Conservation (phyloP, 306 rosid genomes). For the Styphnolobium japonicum region DNA sequence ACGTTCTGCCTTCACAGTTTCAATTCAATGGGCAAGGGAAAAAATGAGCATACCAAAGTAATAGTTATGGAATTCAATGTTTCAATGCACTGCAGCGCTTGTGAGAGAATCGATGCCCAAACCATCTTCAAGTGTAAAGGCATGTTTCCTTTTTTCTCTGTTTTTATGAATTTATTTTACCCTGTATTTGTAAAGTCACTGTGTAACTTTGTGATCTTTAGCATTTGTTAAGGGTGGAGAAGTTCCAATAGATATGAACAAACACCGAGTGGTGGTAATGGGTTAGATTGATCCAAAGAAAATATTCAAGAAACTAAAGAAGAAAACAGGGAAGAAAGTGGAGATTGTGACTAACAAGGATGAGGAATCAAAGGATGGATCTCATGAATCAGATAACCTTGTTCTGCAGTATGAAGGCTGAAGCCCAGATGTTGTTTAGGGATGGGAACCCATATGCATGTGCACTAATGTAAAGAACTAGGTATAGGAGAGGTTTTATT, state of each 20-base stretch:
- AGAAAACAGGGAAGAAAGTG: constrained; percentile 64
- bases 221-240: constrained; percentile 64
- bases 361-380: background rate
- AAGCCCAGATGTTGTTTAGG: constrained; percentile 52
- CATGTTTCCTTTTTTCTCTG: background rate
- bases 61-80: constrained; percentile 52
- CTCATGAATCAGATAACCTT: background rate
- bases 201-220: background rate
- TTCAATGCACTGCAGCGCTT: constrained; percentile 79
- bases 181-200: background rate
- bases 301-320: constrained; percentile 64
- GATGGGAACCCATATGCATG: constrained; percentile 89
- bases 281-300: constrained; percentile 65
- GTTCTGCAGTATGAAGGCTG: constrained; percentile 33
- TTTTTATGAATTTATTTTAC: background rate
- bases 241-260: constrained; percentile 64
- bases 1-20: background rate
- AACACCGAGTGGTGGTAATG: constrained; percentile 52
- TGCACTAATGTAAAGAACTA: constrained; percentile 45
- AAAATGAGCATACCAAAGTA: constrained; percentile 39
- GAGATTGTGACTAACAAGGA: constrained; percentile 48
- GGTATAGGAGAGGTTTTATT: background rate
- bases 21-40: constrained; percentile 58
- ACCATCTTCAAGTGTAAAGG: constrained; percentile 72
- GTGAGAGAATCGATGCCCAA: constrained; percentile 72